Evolutionary conservation across 108 stramenopile genomes (phyloP), one percentile per base, ranked within the genome.

Genomic region (Cylindrotheca closterium): DNA sequence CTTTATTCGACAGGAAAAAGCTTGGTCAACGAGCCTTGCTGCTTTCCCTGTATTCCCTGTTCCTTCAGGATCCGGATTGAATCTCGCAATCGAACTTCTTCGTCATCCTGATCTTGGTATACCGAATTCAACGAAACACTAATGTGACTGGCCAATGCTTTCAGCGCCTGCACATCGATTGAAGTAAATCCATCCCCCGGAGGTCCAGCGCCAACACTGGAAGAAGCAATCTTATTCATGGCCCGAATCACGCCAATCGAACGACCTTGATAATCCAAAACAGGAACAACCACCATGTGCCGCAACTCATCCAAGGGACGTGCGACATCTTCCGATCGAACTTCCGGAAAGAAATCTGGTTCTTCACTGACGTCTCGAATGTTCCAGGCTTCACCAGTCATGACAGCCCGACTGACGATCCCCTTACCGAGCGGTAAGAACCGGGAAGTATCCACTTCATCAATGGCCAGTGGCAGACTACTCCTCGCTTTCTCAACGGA

Each of bases 201-300:
- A 57, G 55, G 57, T 23, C 48, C 62, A 7, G 18, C n/a, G 3
- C 30, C 48, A 15, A 50, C 67, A 51, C 8, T 29, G 15, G 55
- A 17, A 2, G n/a, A 18, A 18, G 30, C 2, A 1, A 75, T 42
- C 55, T 88, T 85, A 67, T 88, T 88, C 52, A 84, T 53, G 15
- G 84, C 87, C 47, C 83, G 81, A 30, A 88, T 59, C 15, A 88
- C 84, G 24, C 77, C 87, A 71, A 88, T 82, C 17, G 77, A 58
- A 18, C 59, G 48, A 1, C 84, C 83, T 42, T 72, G 23, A 4
- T 55, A 49, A 65, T 88, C 82, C 61, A 80, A 58, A 21, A 88
- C 79, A 15, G 87, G 87, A 17, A 84, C 78, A 24, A 75, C 77
- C 4, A 75, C 51, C 63, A 83, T 70, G 51, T 73, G 46, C 57